Base-by-base conservation (phyloP, 306 rosid species). In the Castanospermum australe region DNA sequence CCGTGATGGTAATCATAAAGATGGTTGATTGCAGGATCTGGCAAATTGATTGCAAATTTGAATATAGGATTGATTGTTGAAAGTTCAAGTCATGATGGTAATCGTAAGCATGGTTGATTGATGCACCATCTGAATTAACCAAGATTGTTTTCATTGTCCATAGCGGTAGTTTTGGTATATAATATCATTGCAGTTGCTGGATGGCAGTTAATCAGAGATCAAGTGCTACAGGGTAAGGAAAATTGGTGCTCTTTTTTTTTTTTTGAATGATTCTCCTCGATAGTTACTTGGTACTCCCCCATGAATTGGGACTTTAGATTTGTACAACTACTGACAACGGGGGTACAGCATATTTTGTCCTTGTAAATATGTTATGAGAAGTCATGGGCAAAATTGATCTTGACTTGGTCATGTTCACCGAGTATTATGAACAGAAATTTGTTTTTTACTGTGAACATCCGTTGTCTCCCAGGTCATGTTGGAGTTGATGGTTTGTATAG, bases 51-150 rank as follows among this genome's bases (percentile, higher is more conserved):
- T 68, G 59, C 83, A 47, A 71, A 72, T 25, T 69, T 59, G 73
- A 80, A 82, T 82, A 36, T 72, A 47, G 86, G 80, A 66, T 72
- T 78, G 78, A 48, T 83, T 42, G 79, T 72, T 64, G 83, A 86
- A 69, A 86, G 84, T 75, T 62, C 86, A 60, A 44, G 73, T 71
- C 69, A 70, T 75, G 83, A 70, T 67, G 82, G 28, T 68, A 80
- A 71, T 63, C 79, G 62, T 32, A 41, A 72, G 45, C 52, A 39
- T 60, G 62, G 57, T 62, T 77, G 72, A 78, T 75, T 51, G 76
- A 52, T 84, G 83, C 52, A 55, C 62, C 52, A 33, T 71, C 51
- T 64, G 66, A 66, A 50, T 67, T 75, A 50, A 78, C 80, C n/a
- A 45, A 21, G 4, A 36, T 30, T 57, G 28, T 59, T 66, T 63